phyloP scores from a whole-genome alignment of 352 stramenopile genomes.

The Phytophthora brassicae region DNA sequence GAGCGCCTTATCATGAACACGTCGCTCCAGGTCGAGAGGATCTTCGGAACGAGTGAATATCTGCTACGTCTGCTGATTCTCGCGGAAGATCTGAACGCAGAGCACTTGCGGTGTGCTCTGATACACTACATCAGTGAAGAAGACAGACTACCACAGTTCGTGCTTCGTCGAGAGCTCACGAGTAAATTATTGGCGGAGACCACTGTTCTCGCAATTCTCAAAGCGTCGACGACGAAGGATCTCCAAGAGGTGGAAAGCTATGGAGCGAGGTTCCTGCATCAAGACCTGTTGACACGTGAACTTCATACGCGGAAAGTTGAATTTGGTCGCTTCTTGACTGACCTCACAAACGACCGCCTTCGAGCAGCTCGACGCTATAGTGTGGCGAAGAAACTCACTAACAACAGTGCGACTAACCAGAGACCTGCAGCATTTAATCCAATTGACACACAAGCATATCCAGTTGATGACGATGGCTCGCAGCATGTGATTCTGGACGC shows the following conservation, averaged over 20 bases:
- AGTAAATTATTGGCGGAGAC: constrained; percentile 73
- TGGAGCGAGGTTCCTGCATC: constrained; percentile 52
- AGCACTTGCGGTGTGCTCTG: constrained; percentile 53
- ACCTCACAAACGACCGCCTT: constrained; percentile 62
- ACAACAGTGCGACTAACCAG: not conserved
- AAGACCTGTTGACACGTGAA: constrained; percentile 61
- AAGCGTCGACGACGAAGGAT: constrained; percentile 51
- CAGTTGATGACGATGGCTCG: not conserved
- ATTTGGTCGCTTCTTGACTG: constrained; percentile 52
- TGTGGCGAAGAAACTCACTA: constrained; percentile 8
- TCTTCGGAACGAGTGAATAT: constrained; percentile 77
- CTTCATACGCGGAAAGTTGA: constrained; percentile 64
- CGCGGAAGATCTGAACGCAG: constrained; percentile 67
- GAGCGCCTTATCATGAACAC: constrained; percentile 58
- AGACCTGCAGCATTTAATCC: not conserved
- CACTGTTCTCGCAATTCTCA: constrained; percentile 64
- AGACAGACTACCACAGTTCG: constrained; percentile 57
- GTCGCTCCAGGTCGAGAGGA: constrained; percentile 57
- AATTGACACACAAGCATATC: constrained; percentile 9
- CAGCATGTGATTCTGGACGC: constrained; percentile 21
- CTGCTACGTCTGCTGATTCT: constrained; percentile 72
- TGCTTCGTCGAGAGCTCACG: constrained; percentile 66
- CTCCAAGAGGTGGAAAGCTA: constrained; percentile 48
- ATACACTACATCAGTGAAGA: constrained; percentile 57
- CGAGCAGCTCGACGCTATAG: constrained; percentile 37